Evolutionary conservation across 2,329 filamentous ascomycete species (phyloP), one percentile per base, ranked within the genome.

Genomic region (Fusarium sp.): DNA sequence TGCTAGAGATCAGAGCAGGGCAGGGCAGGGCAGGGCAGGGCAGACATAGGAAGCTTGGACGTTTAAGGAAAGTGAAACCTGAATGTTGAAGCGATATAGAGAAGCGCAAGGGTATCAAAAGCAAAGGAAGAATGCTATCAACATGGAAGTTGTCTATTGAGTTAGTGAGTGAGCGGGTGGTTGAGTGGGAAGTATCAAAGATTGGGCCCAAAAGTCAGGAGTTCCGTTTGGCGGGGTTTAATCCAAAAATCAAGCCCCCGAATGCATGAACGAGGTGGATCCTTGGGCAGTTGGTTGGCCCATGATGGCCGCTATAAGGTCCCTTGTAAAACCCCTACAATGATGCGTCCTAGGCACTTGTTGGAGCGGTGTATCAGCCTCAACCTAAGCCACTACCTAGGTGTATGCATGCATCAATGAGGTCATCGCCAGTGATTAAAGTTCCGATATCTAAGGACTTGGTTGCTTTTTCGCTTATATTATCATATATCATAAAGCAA

Each of bases 141-240:
- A 43, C 17, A 29, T 25, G 23, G 23, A 25, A 41, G 52, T 43
- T 44, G 47, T 32, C 53, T 38, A 47, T 44, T 33, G 31, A 33
- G 31, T 13, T 13, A 33, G 31, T n/a, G 31, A 33, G 43, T 32
- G 29, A 42, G 23, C 17, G 47, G 25, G 48, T 46, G 36, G 7
- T 36, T 17, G 36, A 15, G 23, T 52, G 15, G 15, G 13, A 42
- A 56, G 42, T 55, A 41, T 51, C 50, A 9, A 61, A 52, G 50
- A 44, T 60, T 47, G 47, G 49, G 55, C 50, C 42, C 45, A 21
- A 33, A 62, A 62, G 52, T 68, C 66, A 68, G 66, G 66, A 68
- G 66, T 68, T 68, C 68, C 68, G 63, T 68, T 68, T 68, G 66
- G 66, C 66, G 66, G 66, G 66, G 66, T 68, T 65, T 68, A 60